Conservation (phyloP, 2,329 filamentous ascomycete genomes). For the Exophiala dermatitidis region DNA sequence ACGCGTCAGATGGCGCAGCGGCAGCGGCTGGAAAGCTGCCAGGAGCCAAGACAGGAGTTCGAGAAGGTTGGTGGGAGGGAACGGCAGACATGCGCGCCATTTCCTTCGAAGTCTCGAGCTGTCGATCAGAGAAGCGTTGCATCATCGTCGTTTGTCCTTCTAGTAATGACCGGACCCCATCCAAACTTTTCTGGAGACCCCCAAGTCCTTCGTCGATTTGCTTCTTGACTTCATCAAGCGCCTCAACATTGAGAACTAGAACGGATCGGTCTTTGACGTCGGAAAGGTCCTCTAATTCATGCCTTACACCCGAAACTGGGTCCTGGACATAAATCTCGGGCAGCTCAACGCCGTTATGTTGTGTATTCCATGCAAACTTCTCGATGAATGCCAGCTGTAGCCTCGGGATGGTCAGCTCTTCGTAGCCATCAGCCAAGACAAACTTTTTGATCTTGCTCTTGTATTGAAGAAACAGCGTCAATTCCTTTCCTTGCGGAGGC, state of each 20-base stretch:
- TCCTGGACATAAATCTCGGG: slow-evolving; percentile 98
- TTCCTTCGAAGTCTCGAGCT: slow-evolving; percentile 82
- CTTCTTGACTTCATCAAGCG: slow-evolving; percentile 88
- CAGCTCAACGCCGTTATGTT: slow-evolving; percentile 83
- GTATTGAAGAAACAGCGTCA: slow-evolving; percentile 64
- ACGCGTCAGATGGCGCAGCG: slow-evolving; percentile 37
- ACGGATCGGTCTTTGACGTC: slow-evolving; percentile 95
- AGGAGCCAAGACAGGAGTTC: slow-evolving; percentile 32
- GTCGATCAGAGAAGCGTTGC: slow-evolving; percentile 79
- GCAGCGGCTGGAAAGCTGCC: slow-evolving; percentile 22
- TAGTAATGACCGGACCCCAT: slow-evolving; percentile 74
- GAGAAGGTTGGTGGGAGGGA: slow-evolving; percentile 33
- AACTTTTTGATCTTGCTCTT: slow-evolving; percentile 28
- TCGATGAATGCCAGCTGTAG: slow-evolving; percentile 96
- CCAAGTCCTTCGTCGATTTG: slow-evolving; percentile 91
- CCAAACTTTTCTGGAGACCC: slow-evolving; percentile 71
- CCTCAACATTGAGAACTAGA: slow-evolving; percentile 87
- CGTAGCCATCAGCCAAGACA: slow-evolving; percentile 50
- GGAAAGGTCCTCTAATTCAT: slow-evolving; percentile 85
- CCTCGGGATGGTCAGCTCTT: slow-evolving; percentile 76
- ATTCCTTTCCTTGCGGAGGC: slow-evolving; percentile 71
- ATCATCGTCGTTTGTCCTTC: slow-evolving; percentile 76
- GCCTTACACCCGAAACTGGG: slow-evolving; percentile 86
- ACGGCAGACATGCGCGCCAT: slow-evolving; percentile 60
- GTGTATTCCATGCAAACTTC: slow-evolving; percentile 98